Evolutionary conservation across 495 filamentous ascomycete species (phyloP), one percentile per base, ranked within the genome.

Genomic region (Parachaetomium inaequale): DNA sequence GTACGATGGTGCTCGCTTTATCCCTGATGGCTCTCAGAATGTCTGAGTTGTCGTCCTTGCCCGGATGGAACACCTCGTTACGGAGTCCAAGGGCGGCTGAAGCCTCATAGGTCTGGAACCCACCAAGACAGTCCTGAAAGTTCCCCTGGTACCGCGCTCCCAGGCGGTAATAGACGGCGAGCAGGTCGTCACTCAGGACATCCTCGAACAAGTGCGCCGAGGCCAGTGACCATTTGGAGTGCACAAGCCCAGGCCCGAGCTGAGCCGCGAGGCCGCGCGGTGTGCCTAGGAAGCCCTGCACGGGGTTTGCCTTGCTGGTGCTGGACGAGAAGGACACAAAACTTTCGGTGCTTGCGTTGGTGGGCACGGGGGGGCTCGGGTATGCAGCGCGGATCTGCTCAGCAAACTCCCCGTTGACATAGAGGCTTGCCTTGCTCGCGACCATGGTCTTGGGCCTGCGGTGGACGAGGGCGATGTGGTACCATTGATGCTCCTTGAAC

Each of bases 51-150:
- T 97, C 92, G 65, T 93, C 89, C 71, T 92, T 96, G 8, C 92
- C 93, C 12, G 91, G 88, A 71, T 96, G 91, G 26, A 96, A 83
- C 53, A 90, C 83, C 70, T 98, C 94, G 70, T 97, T 96, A 54
- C 92, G 88, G 55, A 97, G 80, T 60, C 93, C 93, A 28, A 98
- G 76, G 28, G 89, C 85, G 19, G 94, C 93, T 26, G 95, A 97
- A n/a, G 95, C 92, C 63, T 87, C 87, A 70, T 98, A 98, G 0
- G 94, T 98, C 70, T 97, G 93, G 68, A 98, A 96, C 17, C 93
- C 93, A 11, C 94, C 94, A 23, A 98, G 80, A 63, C 91, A 92
- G 70, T 98, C 94, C 71, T 98, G 94, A 67, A 93, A 96, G 70
- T 97, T 98, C 2, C 94, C 94, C 72, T 88, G 85, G 67, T 98